Evolutionary conservation across 176 grass and related monocot genomes (phyloP), one percentile per base, ranked within the genome.

Genomic region (Tuctoria greenei): DNA sequence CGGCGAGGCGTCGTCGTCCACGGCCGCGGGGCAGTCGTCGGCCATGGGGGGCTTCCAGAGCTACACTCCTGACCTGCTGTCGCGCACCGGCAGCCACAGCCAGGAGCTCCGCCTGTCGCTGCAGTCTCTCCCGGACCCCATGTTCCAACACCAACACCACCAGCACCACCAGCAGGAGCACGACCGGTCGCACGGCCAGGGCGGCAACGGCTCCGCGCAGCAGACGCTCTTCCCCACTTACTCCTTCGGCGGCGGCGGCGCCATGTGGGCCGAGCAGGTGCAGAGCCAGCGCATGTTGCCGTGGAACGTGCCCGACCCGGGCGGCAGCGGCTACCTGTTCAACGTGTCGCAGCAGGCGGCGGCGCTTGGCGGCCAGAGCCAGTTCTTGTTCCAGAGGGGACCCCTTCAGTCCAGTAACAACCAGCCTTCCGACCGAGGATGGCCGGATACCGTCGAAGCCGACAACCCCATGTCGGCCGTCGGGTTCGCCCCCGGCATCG

Each of bases 361-460:
- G 68, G 70, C 90, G 68, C 69, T 91, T 12, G 79, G 81, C 51
- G 84, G 78, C 56, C 88, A 87, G 40, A 78, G 72, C 88, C 94
- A 89, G 84, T 82, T 93, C 83, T 97, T 89, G 59, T 79, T 90
- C 82, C 91, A 87, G 91, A 93, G 91, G 94, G 94, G 86, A 87
- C 86, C 94, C 94, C 94, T 97, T 97, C 94, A 97, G 94, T 97
- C 94, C 94, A 97, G 91, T 97, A 47, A 47, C 45, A 93, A 91
- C 88, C 85, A 89, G 85, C 88, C 91, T 82, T 88, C 86, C 82
- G 83, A 91, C 34, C 88, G 86, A 73, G 81, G 88, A 84, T 97
- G 94, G 94, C 88, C 86, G 84, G 94, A 97, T 72, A 35, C 75
- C 71, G 75, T 81, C 28, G 83, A 85, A 64, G 83, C 84, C 67